Evolutionary conservation across 768 basidiomycete species (phyloP).

Genomic region (Trichaptum fuscoviolaceum): DNA sequence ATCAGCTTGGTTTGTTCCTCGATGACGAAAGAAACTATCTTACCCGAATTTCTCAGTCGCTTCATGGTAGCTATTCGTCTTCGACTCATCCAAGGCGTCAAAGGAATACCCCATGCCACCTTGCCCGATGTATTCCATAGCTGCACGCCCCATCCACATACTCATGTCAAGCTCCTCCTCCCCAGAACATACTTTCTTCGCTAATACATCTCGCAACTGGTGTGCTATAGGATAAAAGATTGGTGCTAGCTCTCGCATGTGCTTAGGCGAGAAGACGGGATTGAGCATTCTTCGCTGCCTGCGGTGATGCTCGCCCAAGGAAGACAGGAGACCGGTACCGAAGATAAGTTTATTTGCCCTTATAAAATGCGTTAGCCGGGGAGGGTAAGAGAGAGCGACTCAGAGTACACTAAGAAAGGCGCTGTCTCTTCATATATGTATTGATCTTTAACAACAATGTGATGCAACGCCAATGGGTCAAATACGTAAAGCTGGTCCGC

Average conservation of each 20-base stretch:
- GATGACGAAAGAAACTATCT: conserved; percentile 6
- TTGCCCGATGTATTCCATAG: conserved; percentile 32
- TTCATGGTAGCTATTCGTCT: conserved; percentile 23
- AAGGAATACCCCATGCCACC: conserved; percentile 30
- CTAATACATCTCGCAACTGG: conserved; percentile 1
- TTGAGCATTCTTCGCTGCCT: conserved; percentile 25
- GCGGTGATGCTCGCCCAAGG: conserved; percentile 26
- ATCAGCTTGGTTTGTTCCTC: not conserved
- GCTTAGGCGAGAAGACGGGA: conserved; percentile 20
- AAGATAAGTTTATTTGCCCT: conserved; percentile 23
- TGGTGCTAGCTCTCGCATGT: conserved; percentile 17
- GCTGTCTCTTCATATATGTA: conserved; percentile 12
- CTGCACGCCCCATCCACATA: conserved; percentile 27
- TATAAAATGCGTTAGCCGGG: not conserved
- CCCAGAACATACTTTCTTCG: conserved; percentile 6
- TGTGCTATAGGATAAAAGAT: conserved; percentile 28
- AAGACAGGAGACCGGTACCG: conserved; percentile 32
- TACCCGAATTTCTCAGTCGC: conserved; percentile 28
- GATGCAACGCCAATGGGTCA: conserved; percentile 31
- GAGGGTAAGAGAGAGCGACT: not conserved
- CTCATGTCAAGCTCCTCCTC: conserved; percentile 28
- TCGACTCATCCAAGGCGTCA: conserved; percentile 22
- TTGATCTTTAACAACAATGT: conserved; percentile 15
- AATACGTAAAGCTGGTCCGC: conserved; percentile 44
- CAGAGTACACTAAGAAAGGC: conserved; percentile 8